Evolutionary conservation across 139 green algal genomes (phyloP), one percentile per base, ranked within the genome.

Genomic region (Micractinium conductrix): DNA sequence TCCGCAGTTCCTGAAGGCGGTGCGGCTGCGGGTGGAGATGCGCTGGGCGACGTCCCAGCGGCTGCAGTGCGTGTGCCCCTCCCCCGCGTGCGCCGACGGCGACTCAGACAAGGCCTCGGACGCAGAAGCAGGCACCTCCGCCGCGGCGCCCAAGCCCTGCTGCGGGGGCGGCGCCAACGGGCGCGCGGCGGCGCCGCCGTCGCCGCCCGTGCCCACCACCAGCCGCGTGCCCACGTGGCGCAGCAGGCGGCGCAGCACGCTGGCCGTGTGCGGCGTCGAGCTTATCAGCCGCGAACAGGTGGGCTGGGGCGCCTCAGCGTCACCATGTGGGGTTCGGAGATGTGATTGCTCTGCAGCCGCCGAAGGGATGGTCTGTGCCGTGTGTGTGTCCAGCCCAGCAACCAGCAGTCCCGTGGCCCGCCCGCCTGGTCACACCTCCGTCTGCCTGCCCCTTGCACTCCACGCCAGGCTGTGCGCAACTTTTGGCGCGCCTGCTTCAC

Each of bases 401-500:
- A n/a, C n/a, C n/a, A n/a, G n/a, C n/a, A n/a, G n/a, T n/a, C n/a
- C n/a, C n/a, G n/a, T n/a, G n/a, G n/a, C n/a, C n/a, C n/a, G n/a
- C n/a, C n/a, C n/a, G n/a, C n/a, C n/a, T n/a, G n/a, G n/a, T n/a
- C n/a, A n/a, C n/a, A n/a, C n/a, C n/a, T n/a, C n/a, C n/a, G 24
- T 26, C 43, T 35, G 65, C 40, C 26, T 35, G 28, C 38, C 7
- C 42, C 5, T 84, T 53, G 14, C 43, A 28, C 16, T 6, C 10
- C 3, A n/a, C n/a, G n/a, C n/a, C 67, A 81, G 80, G 40, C 79
- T 2, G 40, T 44, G 48, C 74, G 81, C 45, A 89, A 89, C 60
- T 76, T 87, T 50, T 67, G 81, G 30, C 80, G 86, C 43, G 60
- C 58, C 21, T 26, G 69, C 44, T 87, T 89, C 80, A 87, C 86